Conservation (phyloP, 352 stramenopile species). For the Globisporangium middletonii region DNA sequence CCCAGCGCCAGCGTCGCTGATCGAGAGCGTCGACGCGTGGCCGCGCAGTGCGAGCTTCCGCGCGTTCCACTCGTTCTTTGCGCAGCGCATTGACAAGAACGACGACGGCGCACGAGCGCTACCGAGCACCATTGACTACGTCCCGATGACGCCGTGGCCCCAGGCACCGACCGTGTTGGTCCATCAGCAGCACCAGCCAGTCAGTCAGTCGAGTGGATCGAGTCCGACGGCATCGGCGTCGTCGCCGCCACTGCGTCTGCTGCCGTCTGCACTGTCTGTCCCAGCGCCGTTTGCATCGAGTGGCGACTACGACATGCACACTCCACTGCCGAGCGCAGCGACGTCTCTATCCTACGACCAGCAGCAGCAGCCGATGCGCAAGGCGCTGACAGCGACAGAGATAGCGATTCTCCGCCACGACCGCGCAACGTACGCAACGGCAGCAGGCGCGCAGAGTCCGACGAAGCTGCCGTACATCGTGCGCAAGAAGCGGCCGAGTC, state of each 20-base stretch:
- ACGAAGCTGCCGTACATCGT: slow-evolving; percentile 44
- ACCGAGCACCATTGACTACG: neutral
- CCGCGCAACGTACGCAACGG: neutral
- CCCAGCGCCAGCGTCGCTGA: slow-evolving; percentile 7
- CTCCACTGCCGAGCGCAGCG: neutral
- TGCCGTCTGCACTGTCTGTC: too few relatives aligned
- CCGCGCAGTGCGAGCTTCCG: slow-evolving; percentile 27
- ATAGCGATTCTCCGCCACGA: slow-evolving; percentile 8
- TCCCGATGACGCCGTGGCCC: neutral
- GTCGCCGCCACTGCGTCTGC: too few relatives aligned
- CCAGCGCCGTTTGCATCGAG: neutral
- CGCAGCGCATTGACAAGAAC: slow-evolving; percentile 11
- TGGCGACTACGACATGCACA: neutral
- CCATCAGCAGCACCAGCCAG: slow-evolving; percentile 3
- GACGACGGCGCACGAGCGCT: neutral
- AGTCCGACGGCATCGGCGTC: neutral
- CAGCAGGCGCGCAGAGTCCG: slow-evolving; percentile 8
- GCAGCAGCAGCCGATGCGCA: neutral
- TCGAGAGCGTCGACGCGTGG: slow-evolving; percentile 16
- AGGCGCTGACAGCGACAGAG: slow-evolving; percentile 7
- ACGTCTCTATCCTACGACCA: neutral
- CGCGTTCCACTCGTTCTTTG: slow-evolving; percentile 47
- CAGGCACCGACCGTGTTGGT: neutral
- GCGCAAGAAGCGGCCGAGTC: slow-evolving; percentile 18
- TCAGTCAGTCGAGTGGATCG: neutral